These are phyloP conservation scores for Clonostachys solani DNA, from an alignment of 2,329 filamentous ascomycete genomes.

Conservation along the genomic window DNA sequence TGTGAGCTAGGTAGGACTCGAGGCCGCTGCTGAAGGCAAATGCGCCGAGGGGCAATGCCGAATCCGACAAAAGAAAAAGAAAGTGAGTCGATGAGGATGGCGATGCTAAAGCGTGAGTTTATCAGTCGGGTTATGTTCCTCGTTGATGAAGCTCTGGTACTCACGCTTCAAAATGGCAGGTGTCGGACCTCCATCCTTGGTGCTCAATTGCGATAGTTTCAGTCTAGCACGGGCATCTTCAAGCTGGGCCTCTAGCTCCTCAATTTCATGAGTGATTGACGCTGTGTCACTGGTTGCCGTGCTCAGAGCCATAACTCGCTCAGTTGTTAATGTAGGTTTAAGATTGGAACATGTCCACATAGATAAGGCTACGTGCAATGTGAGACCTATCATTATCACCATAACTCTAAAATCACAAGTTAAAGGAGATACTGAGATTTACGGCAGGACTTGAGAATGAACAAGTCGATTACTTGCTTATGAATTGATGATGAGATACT, in stretches of 20 bases:
- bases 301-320: no score
- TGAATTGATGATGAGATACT: background rate
- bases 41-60: constrained; percentile 76
- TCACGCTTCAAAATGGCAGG: background rate
- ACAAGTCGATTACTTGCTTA: background rate
- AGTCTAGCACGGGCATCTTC: constrained; percentile 39
- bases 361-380: background rate
- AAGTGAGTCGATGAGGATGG: constrained; percentile 46
- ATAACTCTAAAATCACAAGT: background rate
- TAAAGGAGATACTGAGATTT: background rate
- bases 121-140: constrained; percentile 3
- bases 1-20: constrained; percentile 76
- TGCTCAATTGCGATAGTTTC: constrained; percentile 10
- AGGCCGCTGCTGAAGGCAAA: constrained; percentile 83
- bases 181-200: constrained; percentile 7
- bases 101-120: constrained; percentile 1
- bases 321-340: no score
- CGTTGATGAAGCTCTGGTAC: constrained; percentile 1
- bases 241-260: constrained; percentile 50
- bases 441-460: no score
- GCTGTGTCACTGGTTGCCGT: constrained; percentile 9
- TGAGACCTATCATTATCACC: background rate
- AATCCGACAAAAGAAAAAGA: constrained; percentile 75
- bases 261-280: constrained; percentile 49
- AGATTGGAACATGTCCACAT: no score